A percentile compares a stretch with the other conserved stretches of the same genome.
These are phyloP conservation scores for Fusarium ambrosium DNA, from an alignment of 2,329 filamentous ascomycete genomes.

Conservation along the genomic window DNA sequence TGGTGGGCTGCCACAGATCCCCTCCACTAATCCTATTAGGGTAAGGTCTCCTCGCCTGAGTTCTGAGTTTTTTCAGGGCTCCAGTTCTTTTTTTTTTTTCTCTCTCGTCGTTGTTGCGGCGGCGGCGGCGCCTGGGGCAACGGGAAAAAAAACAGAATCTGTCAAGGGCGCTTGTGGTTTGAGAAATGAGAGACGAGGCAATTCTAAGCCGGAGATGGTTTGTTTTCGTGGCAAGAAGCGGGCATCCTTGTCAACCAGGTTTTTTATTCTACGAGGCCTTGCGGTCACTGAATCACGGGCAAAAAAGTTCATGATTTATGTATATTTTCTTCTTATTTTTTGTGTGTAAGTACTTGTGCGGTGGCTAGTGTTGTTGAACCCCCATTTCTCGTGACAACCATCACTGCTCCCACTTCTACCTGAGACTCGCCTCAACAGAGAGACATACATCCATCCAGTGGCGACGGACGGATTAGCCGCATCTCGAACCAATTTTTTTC, in stretches of 20 bases:
- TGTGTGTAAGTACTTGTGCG: slow-evolving; percentile 7
- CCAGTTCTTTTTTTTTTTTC: slow-evolving; percentile 38
- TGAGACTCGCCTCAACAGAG: slow-evolving; percentile 12
- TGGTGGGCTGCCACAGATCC: slow-evolving; percentile 41
- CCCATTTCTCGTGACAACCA: slow-evolving; percentile 7
- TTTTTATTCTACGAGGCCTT: background rate
- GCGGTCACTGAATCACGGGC: background rate
- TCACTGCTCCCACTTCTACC: background rate
- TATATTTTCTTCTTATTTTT: background rate
- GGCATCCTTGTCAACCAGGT: background rate
- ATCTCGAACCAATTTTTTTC: slow-evolving; percentile 25
- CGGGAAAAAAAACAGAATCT: slow-evolving; percentile 11
- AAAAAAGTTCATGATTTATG: background rate
- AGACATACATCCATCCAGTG: slow-evolving; percentile 22
- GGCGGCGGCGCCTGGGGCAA: slow-evolving; percentile 25
- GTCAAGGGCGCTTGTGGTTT: slow-evolving; percentile 18
- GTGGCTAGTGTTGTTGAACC: slow-evolving; percentile 5
- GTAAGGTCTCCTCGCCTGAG: slow-evolving; percentile 46
- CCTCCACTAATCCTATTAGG: slow-evolving; percentile 43
- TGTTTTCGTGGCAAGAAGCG: slow-evolving; percentile 9
- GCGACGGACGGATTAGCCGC: slow-evolving; percentile 32
- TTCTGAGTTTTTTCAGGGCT: slow-evolving; percentile 49
- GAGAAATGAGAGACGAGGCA: slow-evolving; percentile 41
- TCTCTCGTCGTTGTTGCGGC: background rate
- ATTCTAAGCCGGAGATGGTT: slow-evolving; percentile 32